Conservation (phyloP, 495 filamentous ascomycete species). For the Penicillium goetzii region DNA sequence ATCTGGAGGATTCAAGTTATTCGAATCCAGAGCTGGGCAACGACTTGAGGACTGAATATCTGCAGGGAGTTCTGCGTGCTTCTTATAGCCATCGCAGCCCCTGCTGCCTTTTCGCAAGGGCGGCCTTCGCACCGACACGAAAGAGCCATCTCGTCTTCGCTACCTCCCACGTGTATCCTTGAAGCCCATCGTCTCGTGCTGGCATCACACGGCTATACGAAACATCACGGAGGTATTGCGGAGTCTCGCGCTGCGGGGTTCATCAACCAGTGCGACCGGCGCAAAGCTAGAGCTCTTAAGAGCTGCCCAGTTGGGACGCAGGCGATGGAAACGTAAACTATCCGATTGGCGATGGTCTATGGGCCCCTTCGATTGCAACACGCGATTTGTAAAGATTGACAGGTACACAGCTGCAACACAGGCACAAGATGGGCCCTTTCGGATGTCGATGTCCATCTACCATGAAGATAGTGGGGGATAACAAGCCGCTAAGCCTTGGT, state of each 20-base stretch:
- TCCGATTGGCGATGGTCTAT: conserved; percentile 11
- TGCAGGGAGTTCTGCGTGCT: neutral
- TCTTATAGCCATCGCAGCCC: conserved; percentile 8
- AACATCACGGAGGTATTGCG: neutral
- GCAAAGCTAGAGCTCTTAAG: neutral
- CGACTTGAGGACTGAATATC: neutral
- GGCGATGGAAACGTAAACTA: conserved; percentile 1
- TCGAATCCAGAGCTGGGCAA: neutral
- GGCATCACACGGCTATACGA: neutral
- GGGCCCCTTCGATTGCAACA: neutral
- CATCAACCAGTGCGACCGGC: neutral
- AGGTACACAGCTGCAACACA: conserved; percentile 10
- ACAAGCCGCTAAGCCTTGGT: conserved; percentile 3
- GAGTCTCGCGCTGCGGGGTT: conserved; percentile 11
- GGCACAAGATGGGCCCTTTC: neutral
- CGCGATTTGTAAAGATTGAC: conserved; percentile 14
- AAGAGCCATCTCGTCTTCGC: neutral
- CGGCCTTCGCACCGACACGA: conserved; percentile 12
- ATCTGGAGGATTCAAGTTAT: neutral
- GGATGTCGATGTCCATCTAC: neutral
- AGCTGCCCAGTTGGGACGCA: conserved; percentile 6
- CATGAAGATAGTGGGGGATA: conserved; percentile 2
- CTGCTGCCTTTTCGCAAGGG: neutral
- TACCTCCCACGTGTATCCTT: conserved; percentile 17
- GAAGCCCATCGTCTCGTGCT: conserved; percentile 6